Evolutionary conservation across 1,284 basidiomycete species (phyloP), one percentile per base, ranked within the genome.

Genomic region (Rhodotorula sp.): DNA sequence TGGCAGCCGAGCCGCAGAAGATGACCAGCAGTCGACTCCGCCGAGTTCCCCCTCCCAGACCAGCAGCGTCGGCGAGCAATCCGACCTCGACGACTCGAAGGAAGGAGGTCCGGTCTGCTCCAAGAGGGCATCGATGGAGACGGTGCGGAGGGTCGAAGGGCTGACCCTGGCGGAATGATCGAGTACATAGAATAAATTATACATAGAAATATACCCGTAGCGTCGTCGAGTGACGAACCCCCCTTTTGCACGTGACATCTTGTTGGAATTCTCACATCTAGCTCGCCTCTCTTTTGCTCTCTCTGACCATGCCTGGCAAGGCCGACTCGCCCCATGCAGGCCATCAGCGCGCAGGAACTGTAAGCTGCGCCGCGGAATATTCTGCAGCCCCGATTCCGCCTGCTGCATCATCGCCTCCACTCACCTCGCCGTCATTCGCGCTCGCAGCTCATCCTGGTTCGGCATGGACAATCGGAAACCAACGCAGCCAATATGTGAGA

Each of bases 381-480:
- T 3, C 56, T 58, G 21, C 48, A n/a, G 19, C 5, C 56, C 15
- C 49, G 28, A n/a, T n/a, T 28, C 28, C n/a, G n/a, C n/a, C n/a
- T n/a, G n/a, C 8, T 16, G 10, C 55, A 18, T 48, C 19, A 18
- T 48, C 60, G n/a, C 34, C 59, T 26, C 59, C 59, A 47, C 55
- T 50, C 31, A 3, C 15, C 16, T 34, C 47, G 23, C 45, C 5
- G 2, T 14, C 2, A 7, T 54, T 8, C 34, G 19, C 38, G 8
- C 38, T 14, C 31, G 38, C 64, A 66, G 64, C 66, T 71, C 54
- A 57, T 71, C 15, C 34, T 71, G 6, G 45, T 34, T 1, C 65
- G 69, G 2, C 69, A 71, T 28, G 66, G 69, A 1, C 65, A 67
- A 38, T 57, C 52, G 1, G 58, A 49, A 23, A 71, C 69, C 1